Base-by-base conservation (phyloP, 2,329 filamentous ascomycete genomes). In the Calonectria pauciramosa region DNA sequence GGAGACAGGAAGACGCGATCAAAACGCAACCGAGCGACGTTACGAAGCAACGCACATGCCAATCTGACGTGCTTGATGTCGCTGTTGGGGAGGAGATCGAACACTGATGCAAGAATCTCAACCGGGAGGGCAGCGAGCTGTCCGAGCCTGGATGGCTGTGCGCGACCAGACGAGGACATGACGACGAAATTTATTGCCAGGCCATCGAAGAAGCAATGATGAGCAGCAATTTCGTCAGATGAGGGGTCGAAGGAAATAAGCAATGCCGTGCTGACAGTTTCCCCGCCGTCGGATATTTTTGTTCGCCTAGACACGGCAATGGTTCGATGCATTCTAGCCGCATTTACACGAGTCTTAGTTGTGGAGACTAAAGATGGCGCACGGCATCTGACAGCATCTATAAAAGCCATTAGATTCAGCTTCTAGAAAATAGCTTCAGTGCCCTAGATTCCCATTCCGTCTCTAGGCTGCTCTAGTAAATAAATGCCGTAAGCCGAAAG, bases 1-100 rank as follows among this genome's bases (percentile, higher is more conserved):
- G 86, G 82, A 20, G 86, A 87, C 20, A 88, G 77, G 70, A 86
- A 88, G 16, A 86, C 83, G n/a, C 85, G 83, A 6, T 67, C 60
- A 18, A 71, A 32, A 20, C 60, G 34, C 9, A 64, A 13, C 14
- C 30, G 38, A 8, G 41, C 28, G 14, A 47, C 23, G 36, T 10
- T 14, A 4, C 41, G 9, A 14, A 64, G 60, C 18, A n/a, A 16
- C 13, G n/a, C 18, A 20, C 38, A 64, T 28, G 60, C n/a, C 26
- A 44, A n/a, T 3, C 60, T 38, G 23, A 64, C n/a, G n/a, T 41
- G 26, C 18, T 64, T 64, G 23, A 64, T 47, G 23, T 64, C 60
- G 10, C 23, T n/a, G 23, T 41, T 64, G 36, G 36, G 23, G 16
- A 64, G 41, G 28, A 30, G 38, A 23, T n/a, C 5, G 4, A 41